Percentiles rank a stretch among this genome's conserved stretches.
phyloP scores from a whole-genome alignment of 208 protist genomes.

The Leishmania mexicana region DNA sequence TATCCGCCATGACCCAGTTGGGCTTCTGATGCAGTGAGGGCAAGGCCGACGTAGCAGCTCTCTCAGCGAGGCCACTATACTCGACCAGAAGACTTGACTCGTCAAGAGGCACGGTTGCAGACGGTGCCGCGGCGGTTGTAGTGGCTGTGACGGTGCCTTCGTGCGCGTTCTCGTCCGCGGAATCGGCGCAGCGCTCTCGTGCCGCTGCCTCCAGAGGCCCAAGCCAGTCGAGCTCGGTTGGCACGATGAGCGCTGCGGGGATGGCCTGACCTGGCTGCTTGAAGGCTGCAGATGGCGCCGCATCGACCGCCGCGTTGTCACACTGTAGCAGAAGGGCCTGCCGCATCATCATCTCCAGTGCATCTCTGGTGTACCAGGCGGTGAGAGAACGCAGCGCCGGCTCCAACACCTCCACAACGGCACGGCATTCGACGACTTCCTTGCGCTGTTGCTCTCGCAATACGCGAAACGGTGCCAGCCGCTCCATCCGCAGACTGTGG shows the following conservation, averaged over 20 bases:
- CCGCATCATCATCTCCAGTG: slow-evolving; percentile 23
- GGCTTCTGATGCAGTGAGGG: slow-evolving; percentile 4
- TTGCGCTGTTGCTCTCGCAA: slow-evolving; percentile 58
- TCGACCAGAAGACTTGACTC: slow-evolving; percentile 19
- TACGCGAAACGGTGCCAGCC: slow-evolving; percentile 42
- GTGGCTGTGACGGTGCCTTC: background rate
- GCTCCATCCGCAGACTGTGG: slow-evolving; percentile 20
- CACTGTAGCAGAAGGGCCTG: slow-evolving; percentile 4
- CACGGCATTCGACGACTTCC: slow-evolving; percentile 40
- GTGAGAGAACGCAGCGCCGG: slow-evolving; percentile 39
- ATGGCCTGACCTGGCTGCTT: background rate
- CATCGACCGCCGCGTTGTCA: background rate
- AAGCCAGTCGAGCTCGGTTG: slow-evolving; percentile 16
- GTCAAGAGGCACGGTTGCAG: background rate
- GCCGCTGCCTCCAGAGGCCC: background rate
- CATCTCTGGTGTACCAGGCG: slow-evolving; percentile 22
- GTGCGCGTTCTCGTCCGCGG: background rate
- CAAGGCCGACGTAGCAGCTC: background rate
- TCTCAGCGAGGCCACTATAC: background rate
- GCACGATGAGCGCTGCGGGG: background rate
- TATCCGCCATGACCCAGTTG: slow-evolving; percentile 77
- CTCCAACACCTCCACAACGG: slow-evolving; percentile 43
- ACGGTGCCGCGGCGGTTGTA: background rate
- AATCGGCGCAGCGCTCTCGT: background rate
- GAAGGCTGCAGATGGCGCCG: background rate